Conservation (phyloP, 768 basidiomycete genomes). For the Melanogaster broomeanus region DNA sequence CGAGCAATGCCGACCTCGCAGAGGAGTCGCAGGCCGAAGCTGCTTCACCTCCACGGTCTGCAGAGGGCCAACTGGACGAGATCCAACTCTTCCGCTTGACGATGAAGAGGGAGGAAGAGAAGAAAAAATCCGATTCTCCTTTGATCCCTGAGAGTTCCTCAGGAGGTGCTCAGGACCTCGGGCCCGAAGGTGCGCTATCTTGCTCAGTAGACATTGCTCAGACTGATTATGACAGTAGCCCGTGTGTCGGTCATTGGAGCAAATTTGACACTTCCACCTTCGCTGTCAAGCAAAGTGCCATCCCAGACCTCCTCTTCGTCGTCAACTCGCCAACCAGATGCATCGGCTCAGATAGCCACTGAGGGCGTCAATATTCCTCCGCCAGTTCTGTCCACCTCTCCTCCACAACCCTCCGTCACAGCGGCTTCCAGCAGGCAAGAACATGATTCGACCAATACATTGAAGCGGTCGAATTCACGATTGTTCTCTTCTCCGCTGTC, state of each 20-base stretch:
- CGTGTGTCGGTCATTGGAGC: not conserved
- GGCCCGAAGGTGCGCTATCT: constrained; percentile 20
- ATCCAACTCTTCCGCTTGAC: constrained; percentile 81
- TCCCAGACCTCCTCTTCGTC: constrained; percentile 13
- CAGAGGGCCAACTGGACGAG: constrained; percentile 63
- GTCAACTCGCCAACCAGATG: constrained; percentile 16
- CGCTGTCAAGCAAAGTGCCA: constrained; percentile 4
- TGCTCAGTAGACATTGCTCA: not conserved
- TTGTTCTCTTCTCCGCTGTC: constrained; percentile 35
- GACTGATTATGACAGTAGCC: constrained; percentile 17
- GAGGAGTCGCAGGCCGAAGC: constrained; percentile 19
- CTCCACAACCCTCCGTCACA: constrained; percentile 9
- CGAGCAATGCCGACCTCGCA: constrained; percentile 8
- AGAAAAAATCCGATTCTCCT: constrained; percentile 37
- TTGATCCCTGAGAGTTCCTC: constrained; percentile 13
- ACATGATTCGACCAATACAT: constrained; percentile 19
- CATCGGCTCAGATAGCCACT: not conserved
- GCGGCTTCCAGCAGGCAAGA: constrained; percentile 13
- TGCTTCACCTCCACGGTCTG: constrained; percentile 15
- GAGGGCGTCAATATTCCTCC: constrained; percentile 2
- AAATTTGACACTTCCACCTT: constrained; percentile 4
- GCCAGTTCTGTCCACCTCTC: constrained; percentile 12
- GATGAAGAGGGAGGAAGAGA: constrained; percentile 77
- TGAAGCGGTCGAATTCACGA: constrained; percentile 33
- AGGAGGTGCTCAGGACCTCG: constrained; percentile 5